These are phyloP conservation scores for Calonectria ilicicola DNA, from an alignment of 2,329 filamentous ascomycete genomes.

Conservation along the genomic window DNA sequence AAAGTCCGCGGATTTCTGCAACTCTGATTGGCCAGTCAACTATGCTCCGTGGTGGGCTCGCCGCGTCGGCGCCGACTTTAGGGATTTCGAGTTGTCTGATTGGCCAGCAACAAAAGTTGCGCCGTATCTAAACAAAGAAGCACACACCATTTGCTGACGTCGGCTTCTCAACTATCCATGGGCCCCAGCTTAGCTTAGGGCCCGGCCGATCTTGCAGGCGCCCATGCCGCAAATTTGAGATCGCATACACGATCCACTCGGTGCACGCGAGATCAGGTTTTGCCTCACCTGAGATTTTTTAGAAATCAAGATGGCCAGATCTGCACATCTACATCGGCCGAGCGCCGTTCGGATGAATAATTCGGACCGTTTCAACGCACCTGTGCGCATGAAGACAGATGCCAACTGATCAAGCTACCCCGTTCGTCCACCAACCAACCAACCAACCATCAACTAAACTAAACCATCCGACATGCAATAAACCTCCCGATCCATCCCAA, in stretches of 20 bases:
- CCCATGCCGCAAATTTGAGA: conserved; percentile 2
- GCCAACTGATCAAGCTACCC: neutral
- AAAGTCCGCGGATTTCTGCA: neutral
- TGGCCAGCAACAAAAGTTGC: neutral
- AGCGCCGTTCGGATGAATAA: neutral
- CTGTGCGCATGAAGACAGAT: neutral
- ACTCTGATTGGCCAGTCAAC: neutral
- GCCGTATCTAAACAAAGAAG: neutral
- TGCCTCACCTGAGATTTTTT: neutral
- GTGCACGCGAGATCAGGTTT: neutral
- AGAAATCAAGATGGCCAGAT: neutral
- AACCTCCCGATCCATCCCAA: neutral
- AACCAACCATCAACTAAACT: neutral
- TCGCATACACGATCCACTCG: neutral
- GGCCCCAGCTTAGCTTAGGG: neutral
- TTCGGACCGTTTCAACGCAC: neutral
- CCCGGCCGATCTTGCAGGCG: conserved; percentile 5
- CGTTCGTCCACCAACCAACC: neutral
- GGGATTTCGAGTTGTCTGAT: neutral
- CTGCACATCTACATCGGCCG: neutral
- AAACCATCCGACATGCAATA: neutral
- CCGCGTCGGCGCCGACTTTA: conserved; percentile 3
- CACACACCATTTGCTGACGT: neutral
- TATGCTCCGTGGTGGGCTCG: neutral
- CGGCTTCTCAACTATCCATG: neutral